Evolutionary conservation across 768 basidiomycete genomes (phyloP).

Genomic region (Gloeophyllum trabeum): DNA sequence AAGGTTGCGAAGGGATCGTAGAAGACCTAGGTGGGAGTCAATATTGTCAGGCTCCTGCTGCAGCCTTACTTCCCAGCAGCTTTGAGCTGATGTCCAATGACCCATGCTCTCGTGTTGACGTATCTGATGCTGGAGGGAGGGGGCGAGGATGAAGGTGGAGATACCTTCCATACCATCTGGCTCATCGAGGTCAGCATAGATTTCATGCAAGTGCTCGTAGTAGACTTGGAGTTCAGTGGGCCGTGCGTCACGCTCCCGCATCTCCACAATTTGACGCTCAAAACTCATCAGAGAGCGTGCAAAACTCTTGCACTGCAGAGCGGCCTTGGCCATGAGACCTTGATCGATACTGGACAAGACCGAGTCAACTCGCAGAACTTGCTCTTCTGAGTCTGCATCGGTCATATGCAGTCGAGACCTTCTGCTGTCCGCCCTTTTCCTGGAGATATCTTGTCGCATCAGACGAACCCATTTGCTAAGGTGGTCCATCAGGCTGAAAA

Average conservation of each 20-base stretch:
- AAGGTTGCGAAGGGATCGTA: slow-evolving; percentile 85
- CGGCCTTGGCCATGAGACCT: slow-evolving; percentile 85
- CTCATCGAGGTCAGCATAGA: slow-evolving; percentile 92
- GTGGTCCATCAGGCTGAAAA: slow-evolving; percentile 93
- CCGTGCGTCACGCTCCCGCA: slow-evolving; percentile 26
- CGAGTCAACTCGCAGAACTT: slow-evolving; percentile 67
- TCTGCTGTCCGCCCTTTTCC: slow-evolving; percentile 39
- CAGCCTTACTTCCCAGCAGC: slow-evolving; percentile 95
- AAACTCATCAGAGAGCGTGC: slow-evolving; percentile 93
- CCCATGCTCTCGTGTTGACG: slow-evolving; percentile 96
- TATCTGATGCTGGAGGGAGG: slow-evolving; percentile 91
- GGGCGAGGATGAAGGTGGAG: slow-evolving; percentile 77
- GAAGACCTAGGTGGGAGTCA: slow-evolving; percentile 77
- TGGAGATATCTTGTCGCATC: slow-evolving; percentile 46
- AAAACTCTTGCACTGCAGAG: slow-evolving; percentile 88
- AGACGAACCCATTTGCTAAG: slow-evolving; percentile 82
- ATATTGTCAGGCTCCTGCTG: slow-evolving; percentile 88
- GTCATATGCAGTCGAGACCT: slow-evolving; percentile 29
- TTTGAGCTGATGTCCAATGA: slow-evolving; percentile 95
- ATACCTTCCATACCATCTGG: slow-evolving; percentile 99
- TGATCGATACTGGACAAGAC: slow-evolving; percentile 76
- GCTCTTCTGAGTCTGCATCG: slow-evolving; percentile 34
- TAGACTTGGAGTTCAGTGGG: slow-evolving; percentile 47
- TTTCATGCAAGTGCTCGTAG: slow-evolving; percentile 89
- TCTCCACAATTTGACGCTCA: slow-evolving; percentile 65